A percentile compares a stretch with the other conserved stretches of the same genome.
These are phyloP conservation scores for Macrotyloma uniflorum DNA, from an alignment of 306 rosid genomes.

Conservation along the genomic window DNA sequence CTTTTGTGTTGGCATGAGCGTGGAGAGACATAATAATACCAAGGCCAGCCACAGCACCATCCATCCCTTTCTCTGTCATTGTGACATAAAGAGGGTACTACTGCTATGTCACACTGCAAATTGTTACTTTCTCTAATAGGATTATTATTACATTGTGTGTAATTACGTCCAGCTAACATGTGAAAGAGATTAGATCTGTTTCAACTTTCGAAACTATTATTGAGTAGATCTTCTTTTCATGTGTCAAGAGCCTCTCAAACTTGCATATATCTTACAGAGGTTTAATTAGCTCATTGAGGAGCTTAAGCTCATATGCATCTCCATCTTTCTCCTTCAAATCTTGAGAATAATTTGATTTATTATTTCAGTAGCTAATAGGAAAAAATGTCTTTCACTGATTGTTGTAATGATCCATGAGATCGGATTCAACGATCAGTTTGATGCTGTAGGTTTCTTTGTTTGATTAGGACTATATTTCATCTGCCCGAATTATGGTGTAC, in stretches of 20 bases:
- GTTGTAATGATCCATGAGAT: constrained; percentile 21
- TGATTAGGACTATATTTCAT: constrained; percentile 2
- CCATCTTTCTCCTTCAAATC: constrained; percentile 25
- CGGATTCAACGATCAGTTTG: constrained; percentile 2
- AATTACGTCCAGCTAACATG: constrained; percentile 33
- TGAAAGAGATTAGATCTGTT: constrained; percentile 52
- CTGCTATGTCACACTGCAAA: constrained; percentile 27
- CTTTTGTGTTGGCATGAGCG: constrained; percentile 84
- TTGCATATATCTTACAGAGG: constrained; percentile 5
- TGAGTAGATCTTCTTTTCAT: constrained; percentile 49
- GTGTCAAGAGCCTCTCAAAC: constrained; percentile 30
- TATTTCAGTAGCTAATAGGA: constrained; percentile 6
- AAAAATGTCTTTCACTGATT: neutral
- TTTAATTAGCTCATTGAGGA: neutral
- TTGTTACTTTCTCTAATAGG: constrained; percentile 30
- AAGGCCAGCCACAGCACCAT: neutral
- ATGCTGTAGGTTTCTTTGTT: neutral
- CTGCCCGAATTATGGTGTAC: constrained; percentile 12
- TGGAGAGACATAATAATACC: constrained; percentile 35
- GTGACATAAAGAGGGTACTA: constrained; percentile 30
- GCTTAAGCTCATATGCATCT: neutral
- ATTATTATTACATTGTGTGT: constrained; percentile 27
- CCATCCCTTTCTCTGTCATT: constrained; percentile 9
- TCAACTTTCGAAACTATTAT: constrained; percentile 21
- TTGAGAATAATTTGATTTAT: neutral